Base-by-base conservation (phyloP, 176 grass and related monocot species). In the Pontederia paniculata region DNA sequence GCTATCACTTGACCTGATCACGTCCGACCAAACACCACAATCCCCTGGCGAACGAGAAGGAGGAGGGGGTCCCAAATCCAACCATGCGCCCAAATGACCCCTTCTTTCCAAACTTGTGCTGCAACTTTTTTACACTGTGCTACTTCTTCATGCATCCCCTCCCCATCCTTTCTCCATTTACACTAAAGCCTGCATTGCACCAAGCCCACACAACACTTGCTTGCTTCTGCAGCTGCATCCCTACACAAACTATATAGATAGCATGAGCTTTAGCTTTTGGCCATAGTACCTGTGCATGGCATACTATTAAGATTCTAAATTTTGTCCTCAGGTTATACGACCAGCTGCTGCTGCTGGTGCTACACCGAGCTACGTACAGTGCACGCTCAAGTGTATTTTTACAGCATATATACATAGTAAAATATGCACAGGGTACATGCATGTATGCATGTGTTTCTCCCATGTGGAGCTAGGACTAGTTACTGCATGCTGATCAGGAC, bases 201-300 rank as follows among this genome's bases (percentile, higher is more conserved):
- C 71, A 48, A 65, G 57, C 58, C 58, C 72, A 68, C 70, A 67
- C 66, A 66, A 68, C 70, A 67, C 66, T 60, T 55, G 74, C 49
- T 68, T 61, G 65, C 70, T 68, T 51, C 68, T 68, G 57, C 9
- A 48, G 47, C 44, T 70, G 20, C 75, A 73, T 77, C 77, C 73
- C 70, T 74, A 64, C 48, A 23, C 51, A 56, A n/a, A 42, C 53
- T 61, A 71, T 46, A 14, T 73, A 57, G 68, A 13, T n/a, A n/a
- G n/a, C n/a, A 61, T 61, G 57, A 14, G 31, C 10, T 21, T 71
- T 23, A 0, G 0, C 43, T 57, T 72, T 61, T 60, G 1, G 25
- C 25, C 5, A 31, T 31, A 31, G 25, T 5, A 31, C 25, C 5
- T 31, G 25, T 5, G 25, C 25, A 31, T 31, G 14, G 48, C 48